phyloP scores from a whole-genome alignment of 257 asterid species.

The Rauvolfia tetraphylla region DNA sequence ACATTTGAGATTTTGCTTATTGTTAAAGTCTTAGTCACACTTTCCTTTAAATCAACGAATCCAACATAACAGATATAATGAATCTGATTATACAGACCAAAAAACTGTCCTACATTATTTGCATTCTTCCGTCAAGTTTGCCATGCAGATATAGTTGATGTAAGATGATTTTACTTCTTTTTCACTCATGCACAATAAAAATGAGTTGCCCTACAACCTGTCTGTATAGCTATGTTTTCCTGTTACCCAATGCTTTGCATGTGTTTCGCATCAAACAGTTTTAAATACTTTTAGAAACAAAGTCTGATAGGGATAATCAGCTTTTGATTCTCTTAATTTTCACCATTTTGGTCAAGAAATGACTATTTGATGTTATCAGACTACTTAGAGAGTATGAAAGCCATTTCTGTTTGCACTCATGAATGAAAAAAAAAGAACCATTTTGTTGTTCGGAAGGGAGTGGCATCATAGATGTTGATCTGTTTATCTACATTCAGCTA shows the following conservation, averaged over 20 bases:
- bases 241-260: neutral
- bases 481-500: no score
- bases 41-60: slow-evolving; percentile 1
- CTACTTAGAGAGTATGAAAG: no score
- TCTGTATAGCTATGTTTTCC: neutral
- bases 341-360: no score
- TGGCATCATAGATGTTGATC: no score
- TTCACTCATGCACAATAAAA: neutral
- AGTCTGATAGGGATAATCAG: no score
- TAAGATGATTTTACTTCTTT: neutral
- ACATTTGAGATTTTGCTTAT: neutral
- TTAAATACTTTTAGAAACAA: neutral
- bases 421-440: no score
- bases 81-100: neutral
- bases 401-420: no score
- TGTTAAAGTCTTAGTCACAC: neutral
- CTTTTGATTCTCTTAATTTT: no score
- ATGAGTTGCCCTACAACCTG: neutral
- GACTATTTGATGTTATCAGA: no score
- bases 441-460: no score
- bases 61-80: neutral
- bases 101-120: slow-evolving; percentile 2
- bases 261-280: neutral
- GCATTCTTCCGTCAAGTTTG: neutral
- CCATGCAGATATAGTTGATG: neutral